Evolutionary conservation across 2,329 filamentous ascomycete genomes (phyloP).

Genomic region (Eutypa lata): DNA sequence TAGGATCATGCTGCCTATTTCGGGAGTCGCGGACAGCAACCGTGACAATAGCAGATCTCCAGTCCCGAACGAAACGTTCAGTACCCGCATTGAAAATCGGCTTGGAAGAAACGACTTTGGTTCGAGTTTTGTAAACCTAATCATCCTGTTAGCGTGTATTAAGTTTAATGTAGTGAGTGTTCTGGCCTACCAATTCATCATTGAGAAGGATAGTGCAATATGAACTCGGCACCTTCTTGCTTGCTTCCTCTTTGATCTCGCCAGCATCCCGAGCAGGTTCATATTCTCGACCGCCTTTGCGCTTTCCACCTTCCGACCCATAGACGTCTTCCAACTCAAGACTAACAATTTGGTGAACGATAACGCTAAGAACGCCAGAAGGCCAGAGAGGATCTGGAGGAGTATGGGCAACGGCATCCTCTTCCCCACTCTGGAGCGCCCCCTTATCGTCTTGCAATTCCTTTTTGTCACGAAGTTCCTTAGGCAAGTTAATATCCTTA

Average conservation of each 20-base stretch:
- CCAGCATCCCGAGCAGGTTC: conserved; percentile 84
- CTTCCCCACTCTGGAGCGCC: conserved; percentile 65
- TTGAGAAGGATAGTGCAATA: conserved; percentile 94
- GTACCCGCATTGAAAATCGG: conserved; percentile 98
- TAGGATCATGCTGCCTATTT: conserved; percentile 89
- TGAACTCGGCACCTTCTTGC: conserved; percentile 76
- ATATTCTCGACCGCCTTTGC: conserved; percentile 75
- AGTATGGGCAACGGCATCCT: conserved; percentile 84
- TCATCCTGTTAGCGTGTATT: conserved; percentile 23
- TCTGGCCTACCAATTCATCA: conserved; percentile 64
- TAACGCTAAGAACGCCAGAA: conserved; percentile 78
- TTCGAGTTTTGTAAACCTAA: conserved; percentile 80
- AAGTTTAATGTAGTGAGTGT: conserved; percentile 5
- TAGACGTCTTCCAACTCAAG: conserved; percentile 89
- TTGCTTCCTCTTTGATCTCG: conserved; percentile 81
- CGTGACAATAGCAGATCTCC: conserved; percentile 83
- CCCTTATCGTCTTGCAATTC: conserved; percentile 89
- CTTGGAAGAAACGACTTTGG: conserved; percentile 89
- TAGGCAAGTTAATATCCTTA: conserved; percentile 73
- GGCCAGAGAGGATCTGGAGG: conserved; percentile 97
- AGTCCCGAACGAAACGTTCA: conserved; percentile 88
- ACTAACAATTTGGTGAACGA: conserved; percentile 94
- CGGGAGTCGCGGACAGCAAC: conserved; percentile 85
- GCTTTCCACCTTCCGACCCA: conserved; percentile 70
- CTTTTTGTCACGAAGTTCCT: conserved; percentile 67